These are phyloP conservation scores for Penicillium chermesinum DNA, from an alignment of 495 filamentous ascomycete genomes.

Conservation along the genomic window DNA sequence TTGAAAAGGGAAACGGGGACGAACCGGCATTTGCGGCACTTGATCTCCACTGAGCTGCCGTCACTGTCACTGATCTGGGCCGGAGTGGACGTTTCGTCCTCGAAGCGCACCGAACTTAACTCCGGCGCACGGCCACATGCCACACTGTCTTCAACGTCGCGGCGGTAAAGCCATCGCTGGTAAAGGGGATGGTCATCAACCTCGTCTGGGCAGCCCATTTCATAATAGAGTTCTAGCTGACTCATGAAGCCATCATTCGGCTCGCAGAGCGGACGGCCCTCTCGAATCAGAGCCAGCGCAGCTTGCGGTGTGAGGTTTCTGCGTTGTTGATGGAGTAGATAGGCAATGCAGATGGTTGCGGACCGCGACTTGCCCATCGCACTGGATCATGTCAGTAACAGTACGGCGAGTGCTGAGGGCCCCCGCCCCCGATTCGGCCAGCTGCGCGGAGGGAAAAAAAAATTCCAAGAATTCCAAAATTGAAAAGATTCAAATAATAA, in stretches of 20 bases:
- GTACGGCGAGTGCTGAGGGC: background rate
- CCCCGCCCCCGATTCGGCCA: background rate
- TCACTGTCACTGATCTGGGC: slow-evolving; percentile 17
- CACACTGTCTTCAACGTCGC: slow-evolving; percentile 68
- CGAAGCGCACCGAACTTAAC: slow-evolving; percentile 69
- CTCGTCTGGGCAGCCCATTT: slow-evolving; percentile 71
- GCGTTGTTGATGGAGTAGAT: slow-evolving; percentile 63
- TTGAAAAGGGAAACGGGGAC: slow-evolving; percentile 14
- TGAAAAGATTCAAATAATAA: too few relatives aligned
- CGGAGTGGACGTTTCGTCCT: slow-evolving; percentile 59
- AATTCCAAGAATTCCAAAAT: background rate
- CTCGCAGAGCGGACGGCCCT: slow-evolving; percentile 66
- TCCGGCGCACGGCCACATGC: slow-evolving; percentile 68
- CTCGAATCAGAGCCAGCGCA: slow-evolving; percentile 57
- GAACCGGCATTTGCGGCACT: slow-evolving; percentile 62
- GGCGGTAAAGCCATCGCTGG: slow-evolving; percentile 81
- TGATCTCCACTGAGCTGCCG: slow-evolving; percentile 38
- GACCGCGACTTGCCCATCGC: slow-evolving; percentile 96
- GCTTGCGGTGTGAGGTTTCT: slow-evolving; percentile 49
- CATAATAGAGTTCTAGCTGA: slow-evolving; percentile 80
- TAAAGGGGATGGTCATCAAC: slow-evolving; percentile 68
- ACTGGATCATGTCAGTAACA: slow-evolving; percentile 48
- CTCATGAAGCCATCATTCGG: slow-evolving; percentile 86
- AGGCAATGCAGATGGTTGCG: slow-evolving; percentile 76
- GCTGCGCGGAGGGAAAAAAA: too few relatives aligned